Evolutionary conservation across 768 basidiomycete genomes (phyloP).

Genomic region (Serpula lacrymans): DNA sequence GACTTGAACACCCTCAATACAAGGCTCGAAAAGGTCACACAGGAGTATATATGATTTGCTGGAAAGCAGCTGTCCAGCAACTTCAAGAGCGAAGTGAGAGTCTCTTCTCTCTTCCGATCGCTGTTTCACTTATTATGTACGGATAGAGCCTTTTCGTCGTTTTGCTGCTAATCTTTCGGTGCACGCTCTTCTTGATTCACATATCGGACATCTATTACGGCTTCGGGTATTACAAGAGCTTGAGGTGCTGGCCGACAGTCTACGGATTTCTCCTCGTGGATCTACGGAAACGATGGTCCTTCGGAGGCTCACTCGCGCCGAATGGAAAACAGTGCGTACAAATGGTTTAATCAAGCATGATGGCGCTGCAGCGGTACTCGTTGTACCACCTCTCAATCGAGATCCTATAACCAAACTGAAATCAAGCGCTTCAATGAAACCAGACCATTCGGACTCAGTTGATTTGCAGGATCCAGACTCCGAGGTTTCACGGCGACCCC

Average conservation of each 20-base stretch:
- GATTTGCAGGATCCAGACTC: conserved; percentile 11
- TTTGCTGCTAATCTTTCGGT: conserved; percentile 26
- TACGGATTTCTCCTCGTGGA: conserved; percentile 26
- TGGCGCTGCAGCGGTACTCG: conserved; percentile 62
- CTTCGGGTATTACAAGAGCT: conserved; percentile 76
- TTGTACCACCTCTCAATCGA: conserved; percentile 64
- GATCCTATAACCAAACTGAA: conserved; percentile 43
- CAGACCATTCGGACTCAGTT: conserved; percentile 21
- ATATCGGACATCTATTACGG: conserved; percentile 66
- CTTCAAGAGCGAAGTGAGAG: conserved; percentile 35
- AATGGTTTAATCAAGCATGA: conserved; percentile 46
- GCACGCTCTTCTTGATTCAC: conserved; percentile 45
- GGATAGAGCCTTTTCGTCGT: conserved; percentile 19
- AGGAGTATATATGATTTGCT: conserved; percentile 59
- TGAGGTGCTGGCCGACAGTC: conserved; percentile 47
- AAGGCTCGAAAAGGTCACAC: conserved; percentile 42
- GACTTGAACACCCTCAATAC: conserved; percentile 64
- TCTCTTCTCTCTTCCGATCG: conserved; percentile 2
- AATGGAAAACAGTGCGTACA: conserved; percentile 48
- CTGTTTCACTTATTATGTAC: conserved; percentile 6
- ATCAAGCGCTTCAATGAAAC: conserved; percentile 39
- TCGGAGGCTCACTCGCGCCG: conserved; percentile 60
- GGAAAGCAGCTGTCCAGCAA: conserved; percentile 44
- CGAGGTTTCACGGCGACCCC: conserved; percentile 12
- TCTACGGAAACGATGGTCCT: conserved; percentile 40